Evolutionary conservation across 306 rosid species (phyloP), one percentile per base, ranked within the genome.

Genomic region (Hylodesmum podocarpum): DNA sequence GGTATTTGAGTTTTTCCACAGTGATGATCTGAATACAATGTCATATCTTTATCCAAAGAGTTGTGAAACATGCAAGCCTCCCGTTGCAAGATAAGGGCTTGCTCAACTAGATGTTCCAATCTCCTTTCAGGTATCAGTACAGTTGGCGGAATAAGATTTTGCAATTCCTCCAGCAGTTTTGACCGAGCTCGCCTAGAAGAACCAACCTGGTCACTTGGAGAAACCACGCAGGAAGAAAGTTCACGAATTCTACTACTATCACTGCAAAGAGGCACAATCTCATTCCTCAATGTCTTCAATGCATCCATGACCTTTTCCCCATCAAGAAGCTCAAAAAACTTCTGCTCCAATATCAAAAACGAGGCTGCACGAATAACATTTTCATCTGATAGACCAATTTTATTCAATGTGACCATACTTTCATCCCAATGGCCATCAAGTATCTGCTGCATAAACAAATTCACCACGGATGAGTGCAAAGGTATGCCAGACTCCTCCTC

Each of bases 1-100:
- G 99, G 99, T 86, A 92, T 95, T 83, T 89, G 97, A 75, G 83
- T 88, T 83, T 80, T 89, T 77, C 97, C 99, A 86, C 99, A 95
- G 40, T 69, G 87, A 79, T 95, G 99, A 89, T 95, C 97, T 8
- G 92, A 73, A 69, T 86, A 95, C 72, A 95, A 78, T 10, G 99
- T 92, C 96, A 95, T 89, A 75, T 95, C 97, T 85, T 88, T 88
- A 29, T 88, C 89, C 84, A 77, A 67, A 40, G 97, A 84, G 83
- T 95, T 95, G 86, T 95, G 97, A 87, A 92, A 95, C 22, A 27
- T 24, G 83, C 99, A 95, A 83, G 90, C 86, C 69, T 92, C 93
- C 50, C 88, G 87, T 85, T 95, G 97, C 82, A 92, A 79, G 83
- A 95, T 77, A 78, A 95, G 97, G 39, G 97, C 97, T 67, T 85